Evolutionary conservation across 805 yeast species (phyloP).

Genomic region (Cyberlindnera mycetangii): DNA sequence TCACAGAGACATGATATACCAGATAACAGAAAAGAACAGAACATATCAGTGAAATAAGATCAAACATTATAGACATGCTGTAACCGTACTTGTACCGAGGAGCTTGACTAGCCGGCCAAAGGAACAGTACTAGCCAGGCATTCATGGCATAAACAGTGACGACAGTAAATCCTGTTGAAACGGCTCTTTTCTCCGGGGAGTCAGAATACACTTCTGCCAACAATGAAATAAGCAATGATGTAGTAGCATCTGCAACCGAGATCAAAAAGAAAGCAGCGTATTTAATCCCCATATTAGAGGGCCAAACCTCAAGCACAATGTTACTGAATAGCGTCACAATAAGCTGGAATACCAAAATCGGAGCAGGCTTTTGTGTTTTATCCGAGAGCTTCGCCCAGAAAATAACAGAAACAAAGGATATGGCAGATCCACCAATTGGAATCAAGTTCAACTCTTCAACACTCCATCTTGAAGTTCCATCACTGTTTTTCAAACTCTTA

Average conservation of each 20-base stretch:
- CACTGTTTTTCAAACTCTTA: constrained; percentile 15
- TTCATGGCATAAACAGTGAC: constrained; percentile 42
- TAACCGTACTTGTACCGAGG: constrained; percentile 42
- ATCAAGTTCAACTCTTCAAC: constrained; percentile 18
- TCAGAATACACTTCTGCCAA: constrained; percentile 22
- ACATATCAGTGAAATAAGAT: constrained; percentile 2
- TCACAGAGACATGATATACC: too few relatives aligned
- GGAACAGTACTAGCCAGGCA: constrained; percentile 40
- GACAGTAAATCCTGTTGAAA: constrained; percentile 40
- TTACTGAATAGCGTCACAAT: constrained; percentile 8
- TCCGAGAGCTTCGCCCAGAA: constrained; percentile 17
- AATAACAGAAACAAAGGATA: constrained; percentile 16
- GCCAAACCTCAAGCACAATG: constrained; percentile 15
- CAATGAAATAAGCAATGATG: constrained; percentile 13
- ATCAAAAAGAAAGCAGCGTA: constrained; percentile 18
- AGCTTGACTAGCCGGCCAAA: constrained; percentile 43
- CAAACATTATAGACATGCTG: constrained; percentile 11
- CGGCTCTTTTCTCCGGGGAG: constrained; percentile 39
- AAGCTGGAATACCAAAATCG: neutral
- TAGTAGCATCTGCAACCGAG: constrained; percentile 13
- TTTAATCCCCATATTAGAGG: constrained; percentile 6
- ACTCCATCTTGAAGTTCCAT: constrained; percentile 15
- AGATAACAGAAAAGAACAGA: too few relatives aligned
- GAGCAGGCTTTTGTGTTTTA: constrained; percentile 10
- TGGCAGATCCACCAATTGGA: constrained; percentile 22